Conservation (phyloP, 2,329 filamentous ascomycete genomes). For the Stemphylium lycopersici region DNA sequence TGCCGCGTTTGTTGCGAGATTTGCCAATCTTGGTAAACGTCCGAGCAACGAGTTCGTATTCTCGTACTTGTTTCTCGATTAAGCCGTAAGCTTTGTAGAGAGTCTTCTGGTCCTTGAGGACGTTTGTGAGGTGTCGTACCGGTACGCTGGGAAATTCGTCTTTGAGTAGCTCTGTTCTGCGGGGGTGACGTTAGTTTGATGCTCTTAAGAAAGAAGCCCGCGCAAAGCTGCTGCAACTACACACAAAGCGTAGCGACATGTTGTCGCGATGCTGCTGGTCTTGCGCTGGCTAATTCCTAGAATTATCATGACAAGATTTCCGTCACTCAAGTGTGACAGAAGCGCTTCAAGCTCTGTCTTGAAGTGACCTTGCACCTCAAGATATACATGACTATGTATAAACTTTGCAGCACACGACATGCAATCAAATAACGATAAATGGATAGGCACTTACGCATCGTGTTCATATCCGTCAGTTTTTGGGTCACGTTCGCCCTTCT, state of each 20-base stretch:
- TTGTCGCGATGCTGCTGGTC: not conserved
- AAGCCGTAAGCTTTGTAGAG: slow-evolving; percentile 49
- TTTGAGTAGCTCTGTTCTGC: slow-evolving; percentile 46
- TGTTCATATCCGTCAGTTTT: slow-evolving; percentile 20
- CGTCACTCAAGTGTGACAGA: not conserved
- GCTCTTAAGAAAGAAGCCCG: not conserved
- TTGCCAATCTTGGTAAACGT: slow-evolving; percentile 29
- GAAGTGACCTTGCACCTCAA: not conserved
- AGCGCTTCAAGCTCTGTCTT: slow-evolving; percentile 10
- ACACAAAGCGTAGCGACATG: not conserved
- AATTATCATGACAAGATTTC: not conserved
- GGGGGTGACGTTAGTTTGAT: slow-evolving; percentile 13
- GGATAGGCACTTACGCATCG: slow-evolving; percentile 38
- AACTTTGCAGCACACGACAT: not conserved
- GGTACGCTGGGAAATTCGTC: slow-evolving; percentile 51
- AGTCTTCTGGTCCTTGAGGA: slow-evolving; percentile 38
- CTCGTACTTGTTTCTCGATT: slow-evolving; percentile 39
- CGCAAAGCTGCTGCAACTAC: not conserved
- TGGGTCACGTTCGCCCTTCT: slow-evolving; percentile 24
- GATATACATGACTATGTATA: not conserved
- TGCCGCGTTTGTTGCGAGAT: slow-evolving; percentile 26
- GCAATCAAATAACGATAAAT: not conserved
- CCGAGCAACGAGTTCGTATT: slow-evolving; percentile 21
- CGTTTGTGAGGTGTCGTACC: slow-evolving; percentile 42
- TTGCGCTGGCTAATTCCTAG: slow-evolving; percentile 1